A percentile compares a stretch with the other conserved stretches of the same genome.
These are phyloP conservation scores for Penicillium bovifimosum DNA, from an alignment of 495 filamentous ascomycete species.

Conservation along the genomic window DNA sequence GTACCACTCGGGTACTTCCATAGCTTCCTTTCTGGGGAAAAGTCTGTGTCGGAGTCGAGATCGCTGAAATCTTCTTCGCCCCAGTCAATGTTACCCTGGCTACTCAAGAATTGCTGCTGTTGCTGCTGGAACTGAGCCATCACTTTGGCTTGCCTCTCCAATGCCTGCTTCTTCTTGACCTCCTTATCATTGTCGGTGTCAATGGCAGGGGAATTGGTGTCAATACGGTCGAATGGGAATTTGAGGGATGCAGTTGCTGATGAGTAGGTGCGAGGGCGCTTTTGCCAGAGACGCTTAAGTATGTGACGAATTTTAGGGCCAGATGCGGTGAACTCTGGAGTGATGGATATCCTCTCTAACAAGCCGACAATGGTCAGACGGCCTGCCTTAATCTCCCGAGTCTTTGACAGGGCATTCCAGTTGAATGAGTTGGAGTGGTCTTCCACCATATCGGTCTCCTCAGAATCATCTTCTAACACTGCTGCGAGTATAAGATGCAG, in stretches of 20 bases:
- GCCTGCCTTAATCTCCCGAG: slow-evolving; percentile 49
- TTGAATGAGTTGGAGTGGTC: slow-evolving; percentile 57
- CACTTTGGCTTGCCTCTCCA: slow-evolving; percentile 82
- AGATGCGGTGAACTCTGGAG: slow-evolving; percentile 69
- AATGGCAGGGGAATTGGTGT: slow-evolving; percentile 53
- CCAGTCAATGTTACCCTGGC: slow-evolving; percentile 79
- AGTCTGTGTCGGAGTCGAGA: slow-evolving; percentile 51
- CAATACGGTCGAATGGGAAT: slow-evolving; percentile 49
- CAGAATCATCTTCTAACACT: slow-evolving; percentile 68
- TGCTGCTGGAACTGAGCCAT: slow-evolving; percentile 98
- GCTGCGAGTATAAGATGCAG: slow-evolving; percentile 82
- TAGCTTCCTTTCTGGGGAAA: slow-evolving; percentile 57
- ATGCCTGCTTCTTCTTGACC: slow-evolving; percentile 79
- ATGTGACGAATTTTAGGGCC: slow-evolving; percentile 81
- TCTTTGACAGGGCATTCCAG: slow-evolving; percentile 57
- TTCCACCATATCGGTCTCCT: slow-evolving; percentile 50
- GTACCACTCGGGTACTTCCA: slow-evolving; percentile 95
- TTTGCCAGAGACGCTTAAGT: slow-evolving; percentile 81
- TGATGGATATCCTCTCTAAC: slow-evolving; percentile 66
- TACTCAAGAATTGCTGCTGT: slow-evolving; percentile 87
- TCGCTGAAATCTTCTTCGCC: slow-evolving; percentile 72
- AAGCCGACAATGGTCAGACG: slow-evolving; percentile 65
- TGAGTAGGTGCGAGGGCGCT: slow-evolving; percentile 63
- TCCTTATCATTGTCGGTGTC: slow-evolving; percentile 67
- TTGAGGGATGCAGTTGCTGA: slow-evolving; percentile 48